Base-by-base conservation (phyloP, 768 basidiomycete species). In the Pulveroboletus sp. region DNA sequence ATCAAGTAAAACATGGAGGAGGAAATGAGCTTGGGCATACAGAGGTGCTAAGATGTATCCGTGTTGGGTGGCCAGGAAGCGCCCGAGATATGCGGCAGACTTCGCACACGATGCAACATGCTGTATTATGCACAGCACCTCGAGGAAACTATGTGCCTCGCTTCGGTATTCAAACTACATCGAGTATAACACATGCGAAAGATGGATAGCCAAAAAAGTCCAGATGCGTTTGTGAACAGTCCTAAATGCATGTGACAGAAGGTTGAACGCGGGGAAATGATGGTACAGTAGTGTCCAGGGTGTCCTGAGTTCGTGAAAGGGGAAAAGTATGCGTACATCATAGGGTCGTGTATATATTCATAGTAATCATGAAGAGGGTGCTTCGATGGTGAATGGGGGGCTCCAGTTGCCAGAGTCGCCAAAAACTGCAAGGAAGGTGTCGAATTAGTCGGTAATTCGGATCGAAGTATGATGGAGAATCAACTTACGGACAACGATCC, bases 381-480 rank as follows among this genome's bases (percentile, higher is more conserved):
- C 47, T 14, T 35, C 5, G 49, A 82, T 81, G 12, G 69, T 69
- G 56, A 82, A 82, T 37, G 45, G 14, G 7, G 62, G 63, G 24
- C 79, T 73, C 44, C 65, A 73, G 57, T 80, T 75, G 27, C 79
- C 79, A 43, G 78, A 80, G 56, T 81, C 78, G 7, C 79, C 79
- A 45, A 79, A 72, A 38, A 81, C 79, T 79, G 44, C 17, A 27
- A 42, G 23, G 27, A 16, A 31, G 0, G 17, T 29, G 36, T 23
- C 43, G n/a, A 29, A 42, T 36, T 45, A 43, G 36, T 45, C 43
- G 47, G 31, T 50, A 11, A 10, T 4, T 22, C 39, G 19, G 31
- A 26, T 23, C 6, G 2, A 12, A 39, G 47, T 3, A 16, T 5
- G 24, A 9, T 5, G 0, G 11, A 8, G 11, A 24, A 26, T 34